Percentiles rank a stretch among this genome's conserved stretches.
Evolutionary conservation across 257 asterid genomes (phyloP).

Genomic region (Nicotiana tomentosiformis): DNA sequence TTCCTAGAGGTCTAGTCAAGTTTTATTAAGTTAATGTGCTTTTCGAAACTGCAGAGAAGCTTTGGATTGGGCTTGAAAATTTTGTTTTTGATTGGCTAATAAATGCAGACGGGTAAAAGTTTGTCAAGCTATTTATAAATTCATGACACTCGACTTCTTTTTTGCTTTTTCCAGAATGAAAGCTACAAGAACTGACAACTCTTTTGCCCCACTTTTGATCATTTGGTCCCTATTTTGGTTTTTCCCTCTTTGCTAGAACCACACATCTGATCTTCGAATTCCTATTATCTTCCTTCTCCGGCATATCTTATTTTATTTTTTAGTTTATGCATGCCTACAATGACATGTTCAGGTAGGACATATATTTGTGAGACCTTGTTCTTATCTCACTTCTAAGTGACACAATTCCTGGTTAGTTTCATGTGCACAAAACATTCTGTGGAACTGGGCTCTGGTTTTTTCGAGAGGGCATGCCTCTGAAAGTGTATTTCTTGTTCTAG

Average conservation of each 20-base stretch:
- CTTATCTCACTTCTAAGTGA: not conserved
- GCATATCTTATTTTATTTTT: not conserved
- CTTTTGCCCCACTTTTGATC: not conserved
- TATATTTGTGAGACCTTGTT: not conserved
- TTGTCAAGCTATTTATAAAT: not conserved
- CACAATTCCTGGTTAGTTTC: not conserved
- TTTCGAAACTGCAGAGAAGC: constrained; percentile 61
- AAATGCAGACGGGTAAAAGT: constrained; percentile 85
- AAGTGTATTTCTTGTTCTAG: not conserved
- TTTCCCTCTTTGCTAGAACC: not conserved
- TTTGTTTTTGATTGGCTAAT: constrained; percentile 99
- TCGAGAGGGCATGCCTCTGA: constrained; percentile 1
- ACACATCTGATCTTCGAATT: not conserved
- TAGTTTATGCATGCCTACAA: not conserved
- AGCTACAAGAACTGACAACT: not conserved
- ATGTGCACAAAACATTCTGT: not conserved
- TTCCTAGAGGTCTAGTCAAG: constrained; percentile 2
- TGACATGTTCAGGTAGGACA: not conserved
- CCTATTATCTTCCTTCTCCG: not conserved
- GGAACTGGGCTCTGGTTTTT: not conserved
- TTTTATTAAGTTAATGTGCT: constrained; percentile 15
- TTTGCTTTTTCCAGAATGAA: not conserved
- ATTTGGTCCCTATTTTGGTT: not conserved
- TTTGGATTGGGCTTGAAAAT: constrained; percentile 97
- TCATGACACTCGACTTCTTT: not conserved